phyloP scores from a whole-genome alignment of 371 early-diverging fungal genomes.

The Choanephora cucurbitarum region DNA sequence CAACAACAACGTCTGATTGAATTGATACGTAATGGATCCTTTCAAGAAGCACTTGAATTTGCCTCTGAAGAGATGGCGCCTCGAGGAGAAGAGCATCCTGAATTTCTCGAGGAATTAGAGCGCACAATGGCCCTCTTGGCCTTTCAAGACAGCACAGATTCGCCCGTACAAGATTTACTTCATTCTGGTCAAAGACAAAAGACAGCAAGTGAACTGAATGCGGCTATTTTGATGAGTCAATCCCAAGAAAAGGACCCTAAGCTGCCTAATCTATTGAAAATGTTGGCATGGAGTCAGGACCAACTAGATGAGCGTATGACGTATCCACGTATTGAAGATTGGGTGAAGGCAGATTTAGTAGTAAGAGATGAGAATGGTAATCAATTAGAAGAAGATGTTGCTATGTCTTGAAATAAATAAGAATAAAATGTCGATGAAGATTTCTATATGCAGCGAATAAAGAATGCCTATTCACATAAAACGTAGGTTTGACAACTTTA shows the following conservation, averaged over 20 bases:
- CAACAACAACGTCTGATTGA: conserved; percentile 97
- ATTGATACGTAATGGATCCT: conserved; percentile 78
- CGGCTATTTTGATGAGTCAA: conserved; percentile 87
- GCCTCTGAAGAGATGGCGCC: conserved; percentile 97
- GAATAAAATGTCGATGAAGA: too few species aligned
- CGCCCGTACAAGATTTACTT: conserved; percentile 83
- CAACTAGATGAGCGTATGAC: conserved; percentile 75
- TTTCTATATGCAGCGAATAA: too few species aligned
- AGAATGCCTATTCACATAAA: too few species aligned
- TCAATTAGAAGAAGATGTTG: conserved; percentile 29
- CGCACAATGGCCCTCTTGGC: conserved; percentile 94
- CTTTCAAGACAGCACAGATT: conserved; percentile 69
- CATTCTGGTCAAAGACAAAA: conserved; percentile 89
- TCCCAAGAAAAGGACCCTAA: conserved; percentile 94
- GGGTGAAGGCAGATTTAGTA: conserved; percentile 78
- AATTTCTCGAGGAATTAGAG: conserved; percentile 92
- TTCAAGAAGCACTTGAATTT: conserved; percentile 88
- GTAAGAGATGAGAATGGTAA: conserved; percentile 38
- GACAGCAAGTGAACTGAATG: conserved; percentile 92
- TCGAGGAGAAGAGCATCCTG: conserved; percentile 93
- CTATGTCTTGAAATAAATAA: conserved; percentile 16
- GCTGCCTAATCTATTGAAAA: conserved; percentile 84
- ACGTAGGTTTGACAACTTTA: too few species aligned
- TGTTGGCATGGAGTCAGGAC: conserved; percentile 93
- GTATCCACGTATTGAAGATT: conserved; percentile 86